Evolutionary conservation across 169 alveolate species (phyloP).

Genomic region (Cryptosporidium sp.): DNA sequence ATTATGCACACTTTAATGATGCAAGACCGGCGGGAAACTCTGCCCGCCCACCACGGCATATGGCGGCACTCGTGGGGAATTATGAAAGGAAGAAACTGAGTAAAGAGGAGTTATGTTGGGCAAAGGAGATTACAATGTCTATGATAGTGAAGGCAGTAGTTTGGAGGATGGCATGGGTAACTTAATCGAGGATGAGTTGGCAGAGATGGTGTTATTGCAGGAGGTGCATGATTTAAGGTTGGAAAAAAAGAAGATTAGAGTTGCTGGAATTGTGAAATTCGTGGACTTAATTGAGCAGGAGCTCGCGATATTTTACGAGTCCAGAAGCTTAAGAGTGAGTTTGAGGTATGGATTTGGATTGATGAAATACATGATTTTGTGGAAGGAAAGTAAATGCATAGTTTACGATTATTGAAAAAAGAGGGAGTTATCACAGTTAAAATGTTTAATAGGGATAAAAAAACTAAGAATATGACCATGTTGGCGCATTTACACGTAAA

Average conservation of each 20-base stretch:
- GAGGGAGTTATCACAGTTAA: background rate
- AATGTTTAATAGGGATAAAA: no score
- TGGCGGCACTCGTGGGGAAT: slow-evolving; percentile 23
- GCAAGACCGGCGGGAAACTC: background rate
- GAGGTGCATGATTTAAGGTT: slow-evolving; percentile 13
- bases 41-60: background rate
- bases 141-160: background rate
- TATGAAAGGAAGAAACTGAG: background rate
- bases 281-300: slow-evolving; percentile 33
- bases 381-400: background rate
- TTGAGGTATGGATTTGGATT: slow-evolving; percentile 15
- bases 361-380: background rate
- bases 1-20: slow-evolving; percentile 21
- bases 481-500: background rate
- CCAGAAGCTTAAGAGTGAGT: slow-evolving; percentile 18
- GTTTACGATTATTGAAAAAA: background rate
- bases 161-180: background rate
- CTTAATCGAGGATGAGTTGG: background rate
- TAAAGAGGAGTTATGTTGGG: background rate
- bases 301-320: slow-evolving; percentile 14
- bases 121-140: background rate
- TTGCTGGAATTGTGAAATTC: slow-evolving; percentile 56
- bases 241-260: slow-evolving; percentile 12
- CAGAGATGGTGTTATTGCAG: slow-evolving; percentile 7
- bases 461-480: no score